Conservation (phyloP, 768 basidiomycete species). For the Crucibulum laeve region DNA sequence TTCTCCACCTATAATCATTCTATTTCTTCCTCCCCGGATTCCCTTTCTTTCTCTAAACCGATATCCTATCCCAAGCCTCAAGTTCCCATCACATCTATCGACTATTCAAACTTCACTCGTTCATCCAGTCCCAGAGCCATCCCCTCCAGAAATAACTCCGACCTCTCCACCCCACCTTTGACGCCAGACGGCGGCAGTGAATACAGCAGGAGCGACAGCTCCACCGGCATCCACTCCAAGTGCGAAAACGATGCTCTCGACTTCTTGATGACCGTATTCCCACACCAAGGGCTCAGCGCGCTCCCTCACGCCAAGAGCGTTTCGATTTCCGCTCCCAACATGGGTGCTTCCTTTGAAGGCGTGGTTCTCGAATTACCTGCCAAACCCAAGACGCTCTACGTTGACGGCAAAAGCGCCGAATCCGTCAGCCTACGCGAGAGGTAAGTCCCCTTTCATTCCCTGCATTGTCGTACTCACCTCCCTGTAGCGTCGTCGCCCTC, state of each 20-base stretch:
- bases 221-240: constrained; percentile 34
- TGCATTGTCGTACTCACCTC: constrained; percentile 6
- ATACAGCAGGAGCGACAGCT: constrained; percentile 30
- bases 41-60: constrained; percentile 8
- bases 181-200: constrained; percentile 66
- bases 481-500: constrained; percentile 71
- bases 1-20: constrained; percentile 34
- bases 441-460: constrained; percentile 30
- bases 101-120: constrained; percentile 14
- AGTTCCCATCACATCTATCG: constrained; percentile 12
- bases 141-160: constrained; percentile 34
- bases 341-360: constrained; percentile 71
- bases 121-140: constrained; percentile 37
- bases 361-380: constrained; percentile 73
- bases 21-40: constrained; percentile 12
- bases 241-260: constrained; percentile 67
- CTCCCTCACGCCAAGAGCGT: constrained; percentile 75
- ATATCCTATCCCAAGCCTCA: constrained; percentile 14
- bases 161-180: constrained; percentile 68
- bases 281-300: constrained; percentile 61
- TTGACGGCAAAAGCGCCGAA: constrained; percentile 80
- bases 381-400: constrained; percentile 72
- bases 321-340: constrained; percentile 62
- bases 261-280: constrained; percentile 77
- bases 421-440: constrained; percentile 81